Evolutionary conservation across 805 yeast species (phyloP), one percentile per base, ranked within the genome.

Genomic region (Nakazawaea wickerhamii): DNA sequence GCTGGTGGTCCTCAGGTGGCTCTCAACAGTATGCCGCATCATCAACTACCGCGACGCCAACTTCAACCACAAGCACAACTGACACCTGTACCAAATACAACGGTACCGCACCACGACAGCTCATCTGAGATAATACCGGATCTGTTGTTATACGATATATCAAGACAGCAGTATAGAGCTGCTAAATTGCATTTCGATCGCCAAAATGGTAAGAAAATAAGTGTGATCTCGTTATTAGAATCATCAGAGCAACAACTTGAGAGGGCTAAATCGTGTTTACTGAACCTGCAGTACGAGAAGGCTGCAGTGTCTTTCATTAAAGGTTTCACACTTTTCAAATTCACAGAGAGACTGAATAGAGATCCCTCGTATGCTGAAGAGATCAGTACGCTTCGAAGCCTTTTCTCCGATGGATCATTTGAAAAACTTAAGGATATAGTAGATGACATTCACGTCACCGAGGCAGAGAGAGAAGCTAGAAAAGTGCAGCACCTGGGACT

Each of bases 321-420:
- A 30, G 44, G 44, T 8, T 41, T 22, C 25, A 36, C 27, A 4
- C 15, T 30, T 2, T 41, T 41, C 37, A 41, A 36, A 21, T 36
- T 30, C 19, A 34, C 44, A 18, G 44, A 36, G 11, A 35, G n/a
- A 9, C 26, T 35, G 37, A 41, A 41, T 32, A 21, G 21, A 19
- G 36, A 41, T 27, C 44, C 44, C 5, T 41, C 44, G 2, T 34
- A 26, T n/a, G 44, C 40, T n/a, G 44, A 41, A 18, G 9, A 30
- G 8, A 41, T 41, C 19, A 21, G n/a, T 10, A 15, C 26, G 4
- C 36, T 41, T 8, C 38, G 44, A 18, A 15, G 18, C 13, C 14
- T 41, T n/a, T 41, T 30, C 27, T 13, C 25, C 7, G 17, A 28
- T 20, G 4, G 21, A 17, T 21, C 28, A 15, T 41, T 41, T 25